These are phyloP conservation scores for Plasmodium relictum DNA, from an alignment of 169 alveolate species.

Conservation along the genomic window DNA sequence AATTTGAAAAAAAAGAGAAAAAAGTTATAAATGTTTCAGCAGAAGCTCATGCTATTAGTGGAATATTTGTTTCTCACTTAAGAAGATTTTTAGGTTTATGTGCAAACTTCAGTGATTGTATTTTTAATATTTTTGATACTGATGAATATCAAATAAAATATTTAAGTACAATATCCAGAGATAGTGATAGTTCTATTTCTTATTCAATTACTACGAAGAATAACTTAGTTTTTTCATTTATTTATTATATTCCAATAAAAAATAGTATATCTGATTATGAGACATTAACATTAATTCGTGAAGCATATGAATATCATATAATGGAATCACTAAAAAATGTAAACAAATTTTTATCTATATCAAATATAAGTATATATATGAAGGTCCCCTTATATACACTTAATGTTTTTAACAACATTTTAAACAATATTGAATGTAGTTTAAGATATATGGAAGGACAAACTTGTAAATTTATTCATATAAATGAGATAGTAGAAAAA, in stretches of 20 bases:
- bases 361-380: constrained; percentile 69
- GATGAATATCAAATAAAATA: constrained; percentile 42
- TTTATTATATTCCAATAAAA: constrained; percentile 31
- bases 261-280: constrained; percentile 49
- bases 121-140: constrained; percentile 42
- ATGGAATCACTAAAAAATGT: constrained; percentile 28
- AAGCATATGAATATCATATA: constrained; percentile 38
- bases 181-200: constrained; percentile 16
- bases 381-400: constrained; percentile 17
- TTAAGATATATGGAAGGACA: constrained; percentile 35
- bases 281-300: constrained; percentile 21
- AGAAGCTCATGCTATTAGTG: constrained; percentile 43
- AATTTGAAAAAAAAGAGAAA: background rate
- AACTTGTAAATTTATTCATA: constrained; percentile 3
- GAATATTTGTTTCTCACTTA: constrained; percentile 60
- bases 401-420: constrained; percentile 19
- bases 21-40: constrained; percentile 12
- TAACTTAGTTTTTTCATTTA: constrained; percentile 13
- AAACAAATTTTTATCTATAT: constrained; percentile 31
- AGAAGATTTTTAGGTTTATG: constrained; percentile 51
- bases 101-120: constrained; percentile 28
- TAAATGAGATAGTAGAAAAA: constrained; percentile 6
- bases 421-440: constrained; percentile 69
- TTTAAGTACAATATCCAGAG: constrained; percentile 24
- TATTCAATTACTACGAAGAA: constrained; percentile 7